phyloP scores from a whole-genome alignment of 495 filamentous ascomycete genomes.

The Trichoderma virens region DNA sequence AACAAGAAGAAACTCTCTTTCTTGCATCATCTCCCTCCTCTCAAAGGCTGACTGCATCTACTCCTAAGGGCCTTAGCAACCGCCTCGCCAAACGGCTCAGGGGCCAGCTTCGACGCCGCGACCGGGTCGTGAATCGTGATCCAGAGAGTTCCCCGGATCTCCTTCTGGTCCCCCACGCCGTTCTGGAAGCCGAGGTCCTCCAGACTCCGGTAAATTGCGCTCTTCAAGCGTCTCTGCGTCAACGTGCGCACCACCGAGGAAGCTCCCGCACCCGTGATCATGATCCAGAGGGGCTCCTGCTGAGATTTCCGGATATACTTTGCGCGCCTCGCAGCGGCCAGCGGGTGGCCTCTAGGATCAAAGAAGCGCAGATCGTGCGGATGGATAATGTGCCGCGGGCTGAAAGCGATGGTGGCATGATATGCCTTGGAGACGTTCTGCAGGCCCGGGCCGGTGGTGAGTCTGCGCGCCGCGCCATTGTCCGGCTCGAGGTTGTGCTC shows the following conservation, averaged over 20 bases:
- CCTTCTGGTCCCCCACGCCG: conserved; percentile 30
- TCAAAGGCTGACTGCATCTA: not conserved
- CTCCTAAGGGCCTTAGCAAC: not conserved
- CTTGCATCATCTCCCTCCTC: not conserved
- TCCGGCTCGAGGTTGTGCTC: not conserved
- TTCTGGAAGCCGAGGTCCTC: conserved; percentile 44
- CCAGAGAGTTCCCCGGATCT: conserved; percentile 24
- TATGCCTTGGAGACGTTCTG: not conserved
- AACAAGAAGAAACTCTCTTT: too few species aligned
- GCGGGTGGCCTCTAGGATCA: conserved; percentile 24
- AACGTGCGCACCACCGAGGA: conserved; percentile 46
- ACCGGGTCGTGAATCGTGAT: conserved; percentile 17
- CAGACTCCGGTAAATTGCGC: conserved; percentile 50
- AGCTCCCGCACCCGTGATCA: conserved; percentile 19
- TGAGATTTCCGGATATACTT: conserved; percentile 21
- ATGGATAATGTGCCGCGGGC: conserved; percentile 18
- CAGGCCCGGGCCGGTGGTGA: not conserved
- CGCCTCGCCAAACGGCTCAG: not conserved
- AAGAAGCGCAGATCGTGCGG: conserved; percentile 23
- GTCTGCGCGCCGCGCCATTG: not conserved
- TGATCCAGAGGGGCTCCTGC: conserved; percentile 45
- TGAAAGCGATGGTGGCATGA: not conserved
- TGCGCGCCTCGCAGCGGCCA: conserved; percentile 22
- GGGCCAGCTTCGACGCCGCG: conserved; percentile 1
- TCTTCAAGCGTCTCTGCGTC: conserved; percentile 39